Base-by-base conservation (phyloP, 768 basidiomycete genomes). In the Butyriboletus loyo region DNA sequence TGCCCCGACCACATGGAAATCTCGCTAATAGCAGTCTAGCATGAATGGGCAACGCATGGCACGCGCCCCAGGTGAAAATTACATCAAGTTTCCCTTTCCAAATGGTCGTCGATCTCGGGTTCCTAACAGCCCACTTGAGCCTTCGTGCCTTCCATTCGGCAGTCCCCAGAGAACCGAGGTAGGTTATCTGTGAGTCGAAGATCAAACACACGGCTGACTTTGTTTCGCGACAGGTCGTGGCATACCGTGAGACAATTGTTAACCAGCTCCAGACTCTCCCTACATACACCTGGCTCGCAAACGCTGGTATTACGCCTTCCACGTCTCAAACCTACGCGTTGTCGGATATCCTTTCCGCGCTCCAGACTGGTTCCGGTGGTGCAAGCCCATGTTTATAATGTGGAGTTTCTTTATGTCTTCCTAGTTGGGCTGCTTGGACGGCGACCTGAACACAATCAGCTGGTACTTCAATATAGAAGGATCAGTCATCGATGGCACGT, bases 261-360 rank as follows among this genome's bases (percentile, higher is more conserved):
- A 71, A 63, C 2, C 67, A 86, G 17, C 87, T 86, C 73, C 57
- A 80, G 80, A 75, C 77, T 9, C 80, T 92, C 24, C 86, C 89
- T 0, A 91, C 91, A 3, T 90, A 83, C 66, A 74, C 79, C 15
- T 90, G 81, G 81, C 83, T 93, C 36, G 70, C 74, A 14, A 71
- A 77, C 21, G 84, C 77, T n/a, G 89, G 89, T 24, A 92, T 93
- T 59, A 81, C 79, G 4, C 92, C 92, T 13, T 78, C 77, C n/a
- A 69, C 73, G 3, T 73, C 68, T 54, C 64, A 70, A 58, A 87
- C 86, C 0, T 83, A 83, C 65, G 81, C 81, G 0, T 75, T 87
- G 17, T 71, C 79, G 14, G 62, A 74, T 10, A 62, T 89, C 41
- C 74, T 75, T 11, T 63, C 75, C 34, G 87, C 86, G 3, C 71